A percentile compares a stretch with the other conserved stretches of the same genome.
phyloP scores from a whole-genome alignment of 2,329 filamentous ascomycete species.

The Arthrobotrys sinensis region DNA sequence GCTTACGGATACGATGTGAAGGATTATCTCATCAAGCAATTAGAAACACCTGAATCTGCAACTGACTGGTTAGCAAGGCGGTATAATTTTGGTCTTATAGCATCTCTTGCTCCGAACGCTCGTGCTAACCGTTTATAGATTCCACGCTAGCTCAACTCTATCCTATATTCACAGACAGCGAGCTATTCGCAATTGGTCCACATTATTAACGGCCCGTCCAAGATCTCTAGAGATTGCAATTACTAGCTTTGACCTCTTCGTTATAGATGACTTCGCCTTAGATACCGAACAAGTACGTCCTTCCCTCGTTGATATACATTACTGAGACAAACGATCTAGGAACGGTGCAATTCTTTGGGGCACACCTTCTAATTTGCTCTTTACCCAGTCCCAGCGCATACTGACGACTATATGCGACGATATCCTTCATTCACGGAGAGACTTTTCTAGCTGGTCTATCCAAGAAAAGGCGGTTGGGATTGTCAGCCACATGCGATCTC shows the following conservation, averaged over 20 bases:
- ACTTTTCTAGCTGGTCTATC: constrained; percentile 74
- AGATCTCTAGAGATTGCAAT: constrained; percentile 80
- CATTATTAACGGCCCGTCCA: constrained; percentile 71
- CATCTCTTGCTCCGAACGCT: constrained; percentile 15
- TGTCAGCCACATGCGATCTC: constrained; percentile 78
- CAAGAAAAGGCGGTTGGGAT: constrained; percentile 79
- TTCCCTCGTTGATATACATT: neutral
- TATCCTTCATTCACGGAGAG: constrained; percentile 67
- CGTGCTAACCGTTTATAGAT: constrained; percentile 70
- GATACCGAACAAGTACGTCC: constrained; percentile 76
- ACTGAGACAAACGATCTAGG: neutral
- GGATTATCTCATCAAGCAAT: constrained; percentile 81
- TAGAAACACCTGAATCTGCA: constrained; percentile 73
- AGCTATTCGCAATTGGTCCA: constrained; percentile 83
- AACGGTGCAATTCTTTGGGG: constrained; percentile 63
- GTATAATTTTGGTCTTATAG: constrained; percentile 65
- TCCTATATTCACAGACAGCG: constrained; percentile 84
- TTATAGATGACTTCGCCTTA: constrained; percentile 79
- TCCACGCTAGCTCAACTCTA: constrained; percentile 81
- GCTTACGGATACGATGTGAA: constrained; percentile 87
- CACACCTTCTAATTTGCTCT: neutral
- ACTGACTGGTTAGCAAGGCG: constrained; percentile 84
- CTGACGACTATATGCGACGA: constrained; percentile 66
- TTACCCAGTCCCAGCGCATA: constrained; percentile 1
- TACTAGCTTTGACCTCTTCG: constrained; percentile 90